A percentile compares a stretch with the other conserved stretches of the same genome.
Conservation (phyloP, 2,329 filamentous ascomycete species). For the Fusarium sp. region DNA sequence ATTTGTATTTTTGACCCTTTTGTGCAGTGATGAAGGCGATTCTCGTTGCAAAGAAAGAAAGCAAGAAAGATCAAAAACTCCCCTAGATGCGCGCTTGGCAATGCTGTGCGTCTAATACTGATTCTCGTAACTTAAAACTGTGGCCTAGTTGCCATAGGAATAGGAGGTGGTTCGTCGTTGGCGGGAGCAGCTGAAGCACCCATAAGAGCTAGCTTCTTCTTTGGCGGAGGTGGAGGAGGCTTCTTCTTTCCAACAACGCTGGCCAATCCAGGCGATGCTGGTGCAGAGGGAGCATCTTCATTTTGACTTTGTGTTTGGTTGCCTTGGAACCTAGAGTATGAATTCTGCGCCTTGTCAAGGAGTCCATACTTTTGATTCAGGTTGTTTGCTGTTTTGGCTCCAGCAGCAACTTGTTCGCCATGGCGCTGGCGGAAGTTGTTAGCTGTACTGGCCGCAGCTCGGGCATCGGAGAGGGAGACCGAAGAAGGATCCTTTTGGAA, state of each 20-base stretch:
- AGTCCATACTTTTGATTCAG: conserved; percentile 71
- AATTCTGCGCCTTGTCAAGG: conserved; percentile 48
- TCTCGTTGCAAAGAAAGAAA: neutral
- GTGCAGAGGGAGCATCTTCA: conserved; percentile 3
- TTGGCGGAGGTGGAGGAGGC: conserved; percentile 61
- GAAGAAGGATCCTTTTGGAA: conserved; percentile 69
- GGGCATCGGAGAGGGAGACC: conserved; percentile 67
- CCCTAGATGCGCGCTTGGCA: conserved; percentile 12
- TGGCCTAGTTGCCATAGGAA: conserved; percentile 62
- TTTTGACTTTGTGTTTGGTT: conserved; percentile 30
- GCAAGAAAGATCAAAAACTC: conserved; percentile 1
- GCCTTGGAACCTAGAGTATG: conserved; percentile 31
- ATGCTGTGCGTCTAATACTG: conserved; percentile 8
- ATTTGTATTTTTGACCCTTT: neutral
- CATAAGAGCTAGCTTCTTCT: conserved; percentile 59
- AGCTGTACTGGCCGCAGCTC: conserved; percentile 66
- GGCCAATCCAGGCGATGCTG: conserved; percentile 17
- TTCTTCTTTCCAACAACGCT: conserved; percentile 59
- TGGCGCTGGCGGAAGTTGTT: conserved; percentile 77
- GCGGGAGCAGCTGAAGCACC: conserved; percentile 31
- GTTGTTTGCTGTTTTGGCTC: conserved; percentile 64
- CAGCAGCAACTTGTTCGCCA: conserved; percentile 71
- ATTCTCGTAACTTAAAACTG: conserved; percentile 48
- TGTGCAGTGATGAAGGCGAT: neutral
- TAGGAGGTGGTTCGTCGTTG: conserved; percentile 57